Conservation (phyloP, 1,284 basidiomycete species). For the Mycosarcoma maydis region DNA sequence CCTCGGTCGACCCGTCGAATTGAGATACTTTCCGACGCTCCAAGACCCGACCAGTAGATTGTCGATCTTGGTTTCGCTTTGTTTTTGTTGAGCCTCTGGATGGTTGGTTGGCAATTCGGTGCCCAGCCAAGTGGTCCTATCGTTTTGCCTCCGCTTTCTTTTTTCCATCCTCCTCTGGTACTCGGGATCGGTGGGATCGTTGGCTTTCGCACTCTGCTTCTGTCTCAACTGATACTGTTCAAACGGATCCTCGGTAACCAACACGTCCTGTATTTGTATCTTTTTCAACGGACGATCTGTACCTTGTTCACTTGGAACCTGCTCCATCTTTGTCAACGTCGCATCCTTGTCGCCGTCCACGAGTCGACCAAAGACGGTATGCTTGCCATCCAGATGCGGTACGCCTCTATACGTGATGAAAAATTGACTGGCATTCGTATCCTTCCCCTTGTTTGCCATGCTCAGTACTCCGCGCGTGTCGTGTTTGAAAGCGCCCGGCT, state of each 20-base stretch:
- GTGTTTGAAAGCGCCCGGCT: constrained; percentile 56
- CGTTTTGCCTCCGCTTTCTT: constrained; percentile 55
- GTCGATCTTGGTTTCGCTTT: not conserved
- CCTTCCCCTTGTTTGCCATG: constrained; percentile 64
- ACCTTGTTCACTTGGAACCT: constrained; percentile 79
- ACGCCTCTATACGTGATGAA: constrained; percentile 69
- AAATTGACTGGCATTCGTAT: constrained; percentile 62
- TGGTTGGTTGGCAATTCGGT: constrained; percentile 18
- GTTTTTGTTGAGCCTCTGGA: not conserved
- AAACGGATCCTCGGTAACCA: constrained; percentile 61
- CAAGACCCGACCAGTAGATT: constrained; percentile 4
- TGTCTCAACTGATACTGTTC: constrained; percentile 49
- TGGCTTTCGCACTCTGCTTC: constrained; percentile 20
- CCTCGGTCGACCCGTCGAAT: not conserved
- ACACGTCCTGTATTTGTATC: constrained; percentile 71
- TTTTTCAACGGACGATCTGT: constrained; percentile 86
- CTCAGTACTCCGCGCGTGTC: constrained; percentile 51
- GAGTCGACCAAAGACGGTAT: constrained; percentile 91
- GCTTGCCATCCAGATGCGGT: constrained; percentile 78
- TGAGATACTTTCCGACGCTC: constrained; percentile 39
- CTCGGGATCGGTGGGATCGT: constrained; percentile 51
- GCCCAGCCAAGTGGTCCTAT: constrained; percentile 63
- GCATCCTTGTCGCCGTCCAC: constrained; percentile 84
- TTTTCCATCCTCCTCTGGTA: constrained; percentile 44
- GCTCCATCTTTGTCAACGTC: constrained; percentile 84